These are phyloP conservation scores for Penicillium roqueforti DNA, from an alignment of 495 filamentous ascomycete genomes.

Conservation along the genomic window DNA sequence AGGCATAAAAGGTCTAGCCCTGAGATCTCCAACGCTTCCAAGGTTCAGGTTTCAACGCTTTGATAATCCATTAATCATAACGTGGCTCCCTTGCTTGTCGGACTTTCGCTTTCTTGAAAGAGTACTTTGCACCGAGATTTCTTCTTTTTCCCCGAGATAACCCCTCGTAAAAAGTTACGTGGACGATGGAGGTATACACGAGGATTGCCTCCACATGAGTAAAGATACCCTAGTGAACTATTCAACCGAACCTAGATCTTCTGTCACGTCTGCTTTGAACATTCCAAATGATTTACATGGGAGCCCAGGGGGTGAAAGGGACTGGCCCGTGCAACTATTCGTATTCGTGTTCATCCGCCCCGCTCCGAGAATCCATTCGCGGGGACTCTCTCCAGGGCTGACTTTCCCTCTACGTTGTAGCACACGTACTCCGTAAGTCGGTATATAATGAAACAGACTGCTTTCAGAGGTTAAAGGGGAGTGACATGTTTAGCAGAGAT, in stretches of 20 bases:
- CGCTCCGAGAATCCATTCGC: conserved; percentile 19
- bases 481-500: neutral
- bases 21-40: conserved; percentile 5
- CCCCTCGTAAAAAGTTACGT: too few species aligned
- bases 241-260: neutral
- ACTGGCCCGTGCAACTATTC: conserved; percentile 16
- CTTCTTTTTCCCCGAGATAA: too few species aligned
- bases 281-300: neutral
- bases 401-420: conserved; percentile 13
- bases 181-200: too few species aligned
- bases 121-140: conserved; percentile 7
- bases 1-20: conserved; percentile 1
- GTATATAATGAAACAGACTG: neutral
- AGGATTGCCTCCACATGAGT: neutral
- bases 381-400: conserved; percentile 7
- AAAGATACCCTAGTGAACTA: neutral
- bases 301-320: neutral
- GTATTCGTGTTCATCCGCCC: conserved; percentile 30
- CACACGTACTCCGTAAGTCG: neutral
- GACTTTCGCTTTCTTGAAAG: conserved; percentile 2
- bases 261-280: neutral
- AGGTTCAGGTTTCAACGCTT: too few species aligned
- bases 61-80: neutral
- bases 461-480: neutral
- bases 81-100: conserved; percentile 1